Conservation (phyloP, 202 grass and related monocot genomes). For the Saccharum hybrid region DNA sequence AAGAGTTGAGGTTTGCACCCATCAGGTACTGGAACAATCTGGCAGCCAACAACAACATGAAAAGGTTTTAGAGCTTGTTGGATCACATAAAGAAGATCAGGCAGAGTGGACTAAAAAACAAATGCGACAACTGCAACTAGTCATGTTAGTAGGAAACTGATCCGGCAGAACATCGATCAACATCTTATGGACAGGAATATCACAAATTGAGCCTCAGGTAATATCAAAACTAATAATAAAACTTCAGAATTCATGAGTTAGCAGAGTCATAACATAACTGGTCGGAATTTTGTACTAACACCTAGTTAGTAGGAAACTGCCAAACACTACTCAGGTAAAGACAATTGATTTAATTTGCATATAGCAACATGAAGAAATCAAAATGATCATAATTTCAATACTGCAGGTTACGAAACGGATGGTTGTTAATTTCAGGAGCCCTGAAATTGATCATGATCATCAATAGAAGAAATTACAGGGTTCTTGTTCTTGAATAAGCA, state of each 20-base stretch:
- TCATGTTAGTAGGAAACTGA: background rate
- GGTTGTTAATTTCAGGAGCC: background rate
- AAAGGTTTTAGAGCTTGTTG: constrained; percentile 9
- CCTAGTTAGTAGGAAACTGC: background rate
- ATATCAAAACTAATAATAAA: constrained; percentile 1
- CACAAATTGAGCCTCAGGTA: background rate
- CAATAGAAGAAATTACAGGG: too few relatives aligned
- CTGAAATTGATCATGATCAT: background rate
- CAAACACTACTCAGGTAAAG: background rate
- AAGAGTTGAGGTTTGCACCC: constrained; percentile 86
- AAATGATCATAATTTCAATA: background rate
- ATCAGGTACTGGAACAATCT: constrained; percentile 91
- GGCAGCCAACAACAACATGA: background rate
- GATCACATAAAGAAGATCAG: background rate
- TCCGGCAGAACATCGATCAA: background rate
- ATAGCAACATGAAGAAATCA: background rate
- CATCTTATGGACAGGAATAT: background rate
- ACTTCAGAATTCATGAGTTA: background rate
- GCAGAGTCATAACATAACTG: background rate
- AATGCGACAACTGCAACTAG: background rate
- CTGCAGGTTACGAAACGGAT: too few relatives aligned
- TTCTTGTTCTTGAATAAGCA: too few relatives aligned
- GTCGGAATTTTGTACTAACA: background rate
- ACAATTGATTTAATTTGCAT: background rate
- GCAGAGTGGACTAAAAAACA: background rate